These are phyloP conservation scores for Fusarium nurragi DNA, from an alignment of 2,329 filamentous ascomycete species.

Conservation along the genomic window DNA sequence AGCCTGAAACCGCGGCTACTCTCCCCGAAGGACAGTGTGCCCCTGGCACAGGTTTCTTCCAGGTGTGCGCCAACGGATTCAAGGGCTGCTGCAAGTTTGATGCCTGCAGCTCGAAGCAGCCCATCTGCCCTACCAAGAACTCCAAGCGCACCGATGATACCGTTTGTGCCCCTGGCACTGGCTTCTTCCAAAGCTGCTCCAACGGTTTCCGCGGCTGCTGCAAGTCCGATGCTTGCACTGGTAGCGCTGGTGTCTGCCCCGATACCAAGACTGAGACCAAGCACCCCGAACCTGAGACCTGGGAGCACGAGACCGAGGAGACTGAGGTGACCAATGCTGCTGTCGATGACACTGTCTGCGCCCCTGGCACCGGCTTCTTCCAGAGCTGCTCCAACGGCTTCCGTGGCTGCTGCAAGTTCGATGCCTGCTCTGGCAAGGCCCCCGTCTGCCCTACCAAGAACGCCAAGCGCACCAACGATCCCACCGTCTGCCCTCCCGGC, in stretches of 20 bases:
- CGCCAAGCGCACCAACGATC: neutral
- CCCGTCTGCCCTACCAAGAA: slow-evolving; percentile 4
- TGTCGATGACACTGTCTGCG: neutral
- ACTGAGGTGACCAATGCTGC: no score
- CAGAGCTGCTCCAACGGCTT: slow-evolving; percentile 15
- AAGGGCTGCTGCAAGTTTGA: slow-evolving; percentile 15
- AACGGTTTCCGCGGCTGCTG: slow-evolving; percentile 29
- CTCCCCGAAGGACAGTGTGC: slow-evolving; percentile 6
- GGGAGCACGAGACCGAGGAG: no score
- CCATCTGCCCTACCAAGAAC: slow-evolving; percentile 1
- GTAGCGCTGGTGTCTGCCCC: slow-evolving; percentile 10
- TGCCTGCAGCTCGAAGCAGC: slow-evolving; percentile 1
- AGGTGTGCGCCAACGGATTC: slow-evolving; percentile 17
- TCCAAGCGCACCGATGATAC: neutral
- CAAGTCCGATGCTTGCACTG: slow-evolving; percentile 21
- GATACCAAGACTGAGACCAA: neutral
- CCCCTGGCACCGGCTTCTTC: slow-evolving; percentile 6
- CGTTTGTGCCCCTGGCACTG: slow-evolving; percentile 1
- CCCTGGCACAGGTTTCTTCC: slow-evolving; percentile 10
- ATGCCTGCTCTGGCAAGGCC: slow-evolving; percentile 1
- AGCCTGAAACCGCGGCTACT: neutral
- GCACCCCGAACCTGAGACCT: no score
- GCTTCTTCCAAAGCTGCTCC: slow-evolving; percentile 21
- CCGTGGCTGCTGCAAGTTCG: slow-evolving; percentile 13
- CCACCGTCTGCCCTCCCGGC: neutral